Percentiles rank a stretch among this genome's conserved stretches.
These are phyloP conservation scores for Alternaria solani DNA, from an alignment of 2,329 filamentous ascomycete species.

Conservation along the genomic window DNA sequence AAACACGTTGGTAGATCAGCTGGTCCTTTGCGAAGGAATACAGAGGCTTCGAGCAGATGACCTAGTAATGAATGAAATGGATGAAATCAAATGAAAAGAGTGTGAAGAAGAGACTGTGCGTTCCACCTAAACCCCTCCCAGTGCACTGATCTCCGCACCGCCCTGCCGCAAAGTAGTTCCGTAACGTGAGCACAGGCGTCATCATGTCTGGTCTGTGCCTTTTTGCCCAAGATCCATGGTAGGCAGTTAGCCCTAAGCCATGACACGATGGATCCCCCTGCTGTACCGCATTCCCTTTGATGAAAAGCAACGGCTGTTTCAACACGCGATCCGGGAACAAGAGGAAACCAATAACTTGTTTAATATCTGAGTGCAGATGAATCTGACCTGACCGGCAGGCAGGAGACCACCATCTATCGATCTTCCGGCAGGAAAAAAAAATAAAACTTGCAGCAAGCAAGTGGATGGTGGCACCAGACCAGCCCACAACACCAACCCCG, in stretches of 20 bases:
- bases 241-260: slow-evolving; percentile 18
- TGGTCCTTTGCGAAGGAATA: slow-evolving; percentile 15
- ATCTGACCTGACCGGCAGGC: neutral
- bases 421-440: slow-evolving; percentile 10
- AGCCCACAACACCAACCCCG: slow-evolving; percentile 26
- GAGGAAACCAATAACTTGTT: neutral
- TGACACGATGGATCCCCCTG: slow-evolving; percentile 4
- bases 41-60: slow-evolving; percentile 24
- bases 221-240: slow-evolving; percentile 26
- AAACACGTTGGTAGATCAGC: slow-evolving; percentile 24
- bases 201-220: slow-evolving; percentile 29
- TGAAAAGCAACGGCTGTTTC: slow-evolving; percentile 2
- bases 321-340: neutral
- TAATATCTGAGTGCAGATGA: neutral
- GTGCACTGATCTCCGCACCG: slow-evolving; percentile 30
- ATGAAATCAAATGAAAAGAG: slow-evolving; percentile 19
- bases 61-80: slow-evolving; percentile 32
- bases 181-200: slow-evolving; percentile 38
- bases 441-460: slow-evolving; percentile 21
- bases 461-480: slow-evolving; percentile 11
- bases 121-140: slow-evolving; percentile 28
- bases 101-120: slow-evolving; percentile 26
- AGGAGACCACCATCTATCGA: neutral
- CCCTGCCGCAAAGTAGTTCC: slow-evolving; percentile 36
- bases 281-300: neutral